These are phyloP conservation scores for Candida piceae DNA, from an alignment of 805 yeast genomes.

Conservation along the genomic window DNA sequence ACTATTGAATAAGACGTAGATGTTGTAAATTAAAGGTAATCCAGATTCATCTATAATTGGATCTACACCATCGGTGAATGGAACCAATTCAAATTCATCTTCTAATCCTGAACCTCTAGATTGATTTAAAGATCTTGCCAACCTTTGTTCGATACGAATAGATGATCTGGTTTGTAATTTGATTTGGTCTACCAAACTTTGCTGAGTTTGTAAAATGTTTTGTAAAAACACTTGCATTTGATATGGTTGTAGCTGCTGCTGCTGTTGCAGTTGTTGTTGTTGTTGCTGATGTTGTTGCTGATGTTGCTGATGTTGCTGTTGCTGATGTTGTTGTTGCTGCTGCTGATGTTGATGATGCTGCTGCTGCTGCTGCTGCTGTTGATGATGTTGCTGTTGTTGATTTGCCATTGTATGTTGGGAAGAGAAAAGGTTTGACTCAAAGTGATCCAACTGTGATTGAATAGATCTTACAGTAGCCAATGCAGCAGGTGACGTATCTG, in stretches of 20 bases:
- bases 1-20: slow-evolving; percentile 23
- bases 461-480: background rate
- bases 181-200: slow-evolving; percentile 16
- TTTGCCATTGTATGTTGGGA: slow-evolving; percentile 6
- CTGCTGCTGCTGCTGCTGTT: no score
- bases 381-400: no score
- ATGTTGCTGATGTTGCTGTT: no score
- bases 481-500: background rate
- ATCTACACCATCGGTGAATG: slow-evolving; percentile 22
- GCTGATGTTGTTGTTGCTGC: no score
- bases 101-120: slow-evolving; percentile 29
- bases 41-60: slow-evolving; percentile 20
- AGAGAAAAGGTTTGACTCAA: slow-evolving; percentile 12
- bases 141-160: slow-evolving; percentile 25
- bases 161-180: slow-evolving; percentile 17
- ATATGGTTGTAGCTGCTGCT: slow-evolving; percentile 11
- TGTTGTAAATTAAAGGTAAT: slow-evolving; percentile 22
- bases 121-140: slow-evolving; percentile 21
- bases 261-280: no score
- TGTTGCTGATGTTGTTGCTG: no score
- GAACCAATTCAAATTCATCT: slow-evolving; percentile 24
- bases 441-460: slow-evolving; percentile 12
- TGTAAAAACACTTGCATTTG: slow-evolving; percentile 15
- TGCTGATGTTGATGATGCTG: no score
- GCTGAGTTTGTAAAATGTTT: slow-evolving; percentile 15